A percentile compares a stretch with the other conserved stretches of the same genome.
These are phyloP conservation scores for Ganoderma lingzhi DNA, from an alignment of 1,284 basidiomycete species.

Conservation along the genomic window DNA sequence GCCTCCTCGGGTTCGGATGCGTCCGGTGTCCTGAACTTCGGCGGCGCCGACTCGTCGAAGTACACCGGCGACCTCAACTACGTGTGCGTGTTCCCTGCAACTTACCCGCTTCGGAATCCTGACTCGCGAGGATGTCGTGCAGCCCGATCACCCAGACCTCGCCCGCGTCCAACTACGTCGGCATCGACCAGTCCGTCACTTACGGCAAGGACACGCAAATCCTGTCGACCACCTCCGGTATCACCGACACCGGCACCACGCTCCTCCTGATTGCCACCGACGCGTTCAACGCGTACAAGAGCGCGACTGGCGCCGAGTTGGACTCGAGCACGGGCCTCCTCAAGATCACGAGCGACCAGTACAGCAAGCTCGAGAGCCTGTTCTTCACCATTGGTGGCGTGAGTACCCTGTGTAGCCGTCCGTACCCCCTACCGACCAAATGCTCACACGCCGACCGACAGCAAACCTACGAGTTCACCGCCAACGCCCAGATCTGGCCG, in stretches of 20 bases:
- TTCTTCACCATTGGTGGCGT: slow-evolving; percentile 40
- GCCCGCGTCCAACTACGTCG: slow-evolving; percentile 45
- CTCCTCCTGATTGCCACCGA: slow-evolving; percentile 46
- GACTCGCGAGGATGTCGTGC: slow-evolving; percentile 45
- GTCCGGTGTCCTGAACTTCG: slow-evolving; percentile 46
- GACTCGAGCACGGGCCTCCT: slow-evolving; percentile 37
- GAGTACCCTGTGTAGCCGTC: slow-evolving; percentile 15
- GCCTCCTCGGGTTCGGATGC: background rate
- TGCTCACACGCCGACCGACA: background rate
- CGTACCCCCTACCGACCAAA: too few species aligned
- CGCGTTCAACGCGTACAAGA: slow-evolving; percentile 24
- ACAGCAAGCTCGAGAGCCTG: slow-evolving; percentile 28
- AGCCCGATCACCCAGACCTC: slow-evolving; percentile 40
- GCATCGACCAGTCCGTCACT: slow-evolving; percentile 37
- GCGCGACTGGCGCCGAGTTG: slow-evolving; percentile 30
- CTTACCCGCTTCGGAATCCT: background rate
- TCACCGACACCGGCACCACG: slow-evolving; percentile 41
- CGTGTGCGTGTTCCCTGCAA: slow-evolving; percentile 45
- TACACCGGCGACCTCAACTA: slow-evolving; percentile 56
- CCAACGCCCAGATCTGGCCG: slow-evolving; percentile 26
- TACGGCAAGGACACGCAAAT: slow-evolving; percentile 29
- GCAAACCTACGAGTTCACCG: slow-evolving; percentile 22
- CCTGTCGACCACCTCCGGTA: slow-evolving; percentile 35
- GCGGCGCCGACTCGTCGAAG: slow-evolving; percentile 55
- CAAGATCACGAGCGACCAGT: slow-evolving; percentile 25